These are phyloP conservation scores for Gnaphalium uliginosum DNA, from an alignment of 129 eudicot species.

Conservation along the genomic window DNA sequence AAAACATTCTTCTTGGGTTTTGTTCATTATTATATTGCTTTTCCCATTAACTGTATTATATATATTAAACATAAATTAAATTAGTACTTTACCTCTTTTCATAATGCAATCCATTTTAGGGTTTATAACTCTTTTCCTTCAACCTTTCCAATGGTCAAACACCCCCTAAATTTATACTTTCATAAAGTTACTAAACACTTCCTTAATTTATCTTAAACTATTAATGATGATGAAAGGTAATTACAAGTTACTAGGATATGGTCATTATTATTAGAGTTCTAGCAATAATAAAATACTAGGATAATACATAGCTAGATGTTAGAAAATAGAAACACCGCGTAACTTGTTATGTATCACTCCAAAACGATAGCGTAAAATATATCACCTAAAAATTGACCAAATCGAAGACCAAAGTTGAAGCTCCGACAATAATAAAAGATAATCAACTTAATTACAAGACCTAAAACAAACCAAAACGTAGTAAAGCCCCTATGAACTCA, in stretches of 20 bases:
- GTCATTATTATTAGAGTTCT: too few species aligned
- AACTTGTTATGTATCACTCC: too few species aligned
- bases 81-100: neutral
- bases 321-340: too few species aligned
- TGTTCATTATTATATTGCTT: constrained; percentile 18
- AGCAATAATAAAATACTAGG: too few species aligned
- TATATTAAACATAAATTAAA: neutral
- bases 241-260: too few species aligned
- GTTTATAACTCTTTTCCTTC: neutral
- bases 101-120: neutral
- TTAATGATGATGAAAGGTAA: neutral
- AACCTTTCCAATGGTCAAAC: neutral
- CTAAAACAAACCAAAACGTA: neutral
- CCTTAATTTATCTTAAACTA: neutral
- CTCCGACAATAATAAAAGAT: neutral
- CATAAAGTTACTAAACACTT: too few species aligned
- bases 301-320: too few species aligned
- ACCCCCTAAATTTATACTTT: too few species aligned
- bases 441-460: neutral
- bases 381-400: neutral
- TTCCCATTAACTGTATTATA: constrained; percentile 6
- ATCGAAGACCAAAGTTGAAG: neutral
- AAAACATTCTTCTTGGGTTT: constrained; percentile 30
- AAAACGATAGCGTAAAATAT: too few species aligned
- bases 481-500: neutral